These are phyloP conservation scores for Astrocystis sublimbata DNA, from an alignment of 495 filamentous ascomycete genomes.

Conservation along the genomic window DNA sequence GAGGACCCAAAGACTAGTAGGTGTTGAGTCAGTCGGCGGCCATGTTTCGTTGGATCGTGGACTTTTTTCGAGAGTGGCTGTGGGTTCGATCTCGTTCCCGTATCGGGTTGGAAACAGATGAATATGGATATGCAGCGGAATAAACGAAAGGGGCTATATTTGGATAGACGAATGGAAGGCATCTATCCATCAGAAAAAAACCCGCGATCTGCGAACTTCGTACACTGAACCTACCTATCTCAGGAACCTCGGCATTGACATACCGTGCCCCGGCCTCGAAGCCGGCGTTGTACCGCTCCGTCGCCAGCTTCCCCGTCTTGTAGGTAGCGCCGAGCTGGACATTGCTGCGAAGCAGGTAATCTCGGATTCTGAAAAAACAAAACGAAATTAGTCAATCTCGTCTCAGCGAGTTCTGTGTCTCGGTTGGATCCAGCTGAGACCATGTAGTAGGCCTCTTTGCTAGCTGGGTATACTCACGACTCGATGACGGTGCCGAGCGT, in stretches of 20 bases:
- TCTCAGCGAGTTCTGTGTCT: background rate
- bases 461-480: conserved; percentile 49
- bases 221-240: conserved; percentile 63
- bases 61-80: too few relatives aligned
- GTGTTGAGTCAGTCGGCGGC: background rate
- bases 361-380: conserved; percentile 51
- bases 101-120: too few relatives aligned
- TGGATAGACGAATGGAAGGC: too few relatives aligned
- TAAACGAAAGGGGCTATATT: too few relatives aligned
- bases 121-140: too few relatives aligned
- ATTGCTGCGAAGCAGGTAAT: conserved; percentile 67
- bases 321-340: conserved; percentile 74
- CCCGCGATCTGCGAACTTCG: too few relatives aligned
- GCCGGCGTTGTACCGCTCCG: conserved; percentile 53
- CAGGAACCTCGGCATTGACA: conserved; percentile 62
- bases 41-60: too few relatives aligned
- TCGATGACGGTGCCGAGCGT: conserved; percentile 63
- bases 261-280: conserved; percentile 64
- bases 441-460: too few relatives aligned
- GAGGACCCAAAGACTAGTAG: conserved; percentile 61
- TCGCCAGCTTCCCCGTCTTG: conserved; percentile 53
- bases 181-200: too few relatives aligned
- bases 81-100: too few relatives aligned
- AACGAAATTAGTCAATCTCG: background rate
- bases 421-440: too few relatives aligned